Evolutionary conservation across 164 flowering plant genomes (phyloP).

Genomic region (Chimonanthus salicifolius): DNA sequence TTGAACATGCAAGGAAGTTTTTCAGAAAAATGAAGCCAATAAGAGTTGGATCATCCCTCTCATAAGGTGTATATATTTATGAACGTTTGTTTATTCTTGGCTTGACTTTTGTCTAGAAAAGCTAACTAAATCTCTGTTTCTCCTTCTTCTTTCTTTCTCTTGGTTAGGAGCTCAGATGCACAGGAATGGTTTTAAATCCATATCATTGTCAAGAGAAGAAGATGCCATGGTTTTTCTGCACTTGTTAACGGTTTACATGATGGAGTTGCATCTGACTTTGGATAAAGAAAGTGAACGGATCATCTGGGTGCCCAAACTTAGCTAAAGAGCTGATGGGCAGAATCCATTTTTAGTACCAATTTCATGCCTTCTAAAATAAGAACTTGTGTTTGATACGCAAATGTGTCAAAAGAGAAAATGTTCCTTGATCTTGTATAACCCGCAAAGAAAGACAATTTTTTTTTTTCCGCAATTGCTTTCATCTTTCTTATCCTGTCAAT

Average conservation of each 20-base stretch:
- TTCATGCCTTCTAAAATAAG: neutral
- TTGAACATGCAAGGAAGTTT: conserved; percentile 16
- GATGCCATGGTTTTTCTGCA: neutral
- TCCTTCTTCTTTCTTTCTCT: neutral
- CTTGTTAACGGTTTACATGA: neutral
- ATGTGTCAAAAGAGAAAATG: too few species aligned
- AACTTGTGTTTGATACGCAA: too few species aligned
- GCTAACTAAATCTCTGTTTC: neutral
- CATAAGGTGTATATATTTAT: conserved; percentile 9
- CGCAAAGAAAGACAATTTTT: too few species aligned
- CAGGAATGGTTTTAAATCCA: neutral
- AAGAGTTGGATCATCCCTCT: conserved; percentile 21
- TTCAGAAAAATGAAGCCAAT: conserved; percentile 14
- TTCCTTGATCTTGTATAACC: too few species aligned
- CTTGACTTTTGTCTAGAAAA: neutral
- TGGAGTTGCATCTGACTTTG: neutral
- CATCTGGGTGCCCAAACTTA: neutral
- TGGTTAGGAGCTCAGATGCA: neutral
- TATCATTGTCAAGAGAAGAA: neutral
- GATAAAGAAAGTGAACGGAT: neutral
- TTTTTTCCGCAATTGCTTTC: too few species aligned
- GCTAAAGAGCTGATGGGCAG: neutral
- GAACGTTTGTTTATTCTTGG: neutral
- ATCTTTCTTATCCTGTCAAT: too few species aligned
- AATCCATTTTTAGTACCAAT: neutral